Conservation (phyloP, 345 rosid species). For the Arabis hirsuta region DNA sequence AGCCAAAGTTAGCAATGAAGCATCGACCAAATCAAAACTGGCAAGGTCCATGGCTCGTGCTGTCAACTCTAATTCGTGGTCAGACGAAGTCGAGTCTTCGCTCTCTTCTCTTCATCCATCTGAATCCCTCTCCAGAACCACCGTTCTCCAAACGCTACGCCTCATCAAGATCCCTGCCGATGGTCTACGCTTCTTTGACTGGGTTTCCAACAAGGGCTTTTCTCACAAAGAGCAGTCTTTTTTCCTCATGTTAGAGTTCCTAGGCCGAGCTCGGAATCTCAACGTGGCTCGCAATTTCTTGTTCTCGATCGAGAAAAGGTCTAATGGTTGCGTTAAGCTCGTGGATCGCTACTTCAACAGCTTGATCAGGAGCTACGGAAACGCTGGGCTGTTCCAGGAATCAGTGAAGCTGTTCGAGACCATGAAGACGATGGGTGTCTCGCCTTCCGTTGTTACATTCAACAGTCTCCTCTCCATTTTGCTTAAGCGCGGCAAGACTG, state of each 20-base stretch:
- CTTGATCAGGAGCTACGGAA: conserved; percentile 72
- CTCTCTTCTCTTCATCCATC: conserved; percentile 54
- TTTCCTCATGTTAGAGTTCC: conserved; percentile 67
- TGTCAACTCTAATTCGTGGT: conserved; percentile 60
- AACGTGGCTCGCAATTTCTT: conserved; percentile 75
- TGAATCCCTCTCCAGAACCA: conserved; percentile 58
- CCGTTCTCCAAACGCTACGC: conserved; percentile 61
- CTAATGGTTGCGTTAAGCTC: conserved; percentile 60
- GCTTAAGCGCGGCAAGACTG: conserved; percentile 74
- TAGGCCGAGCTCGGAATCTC: conserved; percentile 65
- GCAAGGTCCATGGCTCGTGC: conserved; percentile 60
- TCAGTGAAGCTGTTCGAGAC: conserved; percentile 59
- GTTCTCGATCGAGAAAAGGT: conserved; percentile 64
- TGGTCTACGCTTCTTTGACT: conserved; percentile 70
- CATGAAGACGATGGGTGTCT: conserved; percentile 72
- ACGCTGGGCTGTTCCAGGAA: conserved; percentile 71
- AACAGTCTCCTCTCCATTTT: conserved; percentile 63
- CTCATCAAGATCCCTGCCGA: conserved; percentile 56
- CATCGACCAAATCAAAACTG: conserved; percentile 49
- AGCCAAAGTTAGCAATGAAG: conserved; percentile 1
- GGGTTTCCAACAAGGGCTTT: conserved; percentile 56
- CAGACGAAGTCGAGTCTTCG: conserved; percentile 61
- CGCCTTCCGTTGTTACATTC: conserved; percentile 74
- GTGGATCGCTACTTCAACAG: conserved; percentile 74
- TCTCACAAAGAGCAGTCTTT: conserved; percentile 57